Conservation (phyloP, 306 rosid genomes). For the Sophora flavescens region DNA sequence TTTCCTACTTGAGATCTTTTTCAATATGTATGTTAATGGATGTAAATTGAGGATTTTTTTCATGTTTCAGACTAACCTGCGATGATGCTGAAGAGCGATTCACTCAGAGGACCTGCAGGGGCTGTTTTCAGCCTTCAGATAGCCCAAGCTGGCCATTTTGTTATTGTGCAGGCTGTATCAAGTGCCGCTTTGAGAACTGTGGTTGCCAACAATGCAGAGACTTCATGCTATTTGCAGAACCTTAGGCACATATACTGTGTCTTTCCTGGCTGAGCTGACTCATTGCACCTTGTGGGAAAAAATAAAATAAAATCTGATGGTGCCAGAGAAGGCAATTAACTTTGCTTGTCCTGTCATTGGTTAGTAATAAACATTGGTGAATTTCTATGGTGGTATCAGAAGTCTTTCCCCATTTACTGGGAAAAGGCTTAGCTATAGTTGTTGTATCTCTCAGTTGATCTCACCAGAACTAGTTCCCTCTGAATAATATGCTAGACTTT, state of each 20-base stretch:
- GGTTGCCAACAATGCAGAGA: constrained; percentile 57
- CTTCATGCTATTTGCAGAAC: constrained; percentile 52
- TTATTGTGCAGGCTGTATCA: constrained; percentile 59
- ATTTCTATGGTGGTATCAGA: not conserved
- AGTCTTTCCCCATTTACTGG: not conserved
- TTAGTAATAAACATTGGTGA: not conserved
- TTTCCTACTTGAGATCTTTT: too few relatives aligned
- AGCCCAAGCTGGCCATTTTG: constrained; percentile 59
- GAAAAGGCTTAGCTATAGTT: too few relatives aligned
- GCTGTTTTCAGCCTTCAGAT: constrained; percentile 45
- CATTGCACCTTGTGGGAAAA: not conserved
- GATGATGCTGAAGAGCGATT: constrained; percentile 51
- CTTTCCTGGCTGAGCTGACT: not conserved
- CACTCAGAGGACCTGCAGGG: constrained; percentile 41
- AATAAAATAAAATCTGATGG: not conserved
- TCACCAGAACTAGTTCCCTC: not conserved
- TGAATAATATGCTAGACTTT: not conserved
- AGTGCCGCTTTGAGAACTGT: constrained; percentile 65
- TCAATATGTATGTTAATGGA: not conserved
- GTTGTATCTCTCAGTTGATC: not conserved
- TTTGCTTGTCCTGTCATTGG: not conserved
- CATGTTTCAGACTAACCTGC: constrained; percentile 52
- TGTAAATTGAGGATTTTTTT: not conserved
- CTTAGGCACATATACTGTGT: constrained; percentile 26
- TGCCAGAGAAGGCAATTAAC: not conserved